Evolutionary conservation across 2,329 filamentous ascomycete species (phyloP), one percentile per base, ranked within the genome.

Genomic region (Juglanconis juglandina): DNA sequence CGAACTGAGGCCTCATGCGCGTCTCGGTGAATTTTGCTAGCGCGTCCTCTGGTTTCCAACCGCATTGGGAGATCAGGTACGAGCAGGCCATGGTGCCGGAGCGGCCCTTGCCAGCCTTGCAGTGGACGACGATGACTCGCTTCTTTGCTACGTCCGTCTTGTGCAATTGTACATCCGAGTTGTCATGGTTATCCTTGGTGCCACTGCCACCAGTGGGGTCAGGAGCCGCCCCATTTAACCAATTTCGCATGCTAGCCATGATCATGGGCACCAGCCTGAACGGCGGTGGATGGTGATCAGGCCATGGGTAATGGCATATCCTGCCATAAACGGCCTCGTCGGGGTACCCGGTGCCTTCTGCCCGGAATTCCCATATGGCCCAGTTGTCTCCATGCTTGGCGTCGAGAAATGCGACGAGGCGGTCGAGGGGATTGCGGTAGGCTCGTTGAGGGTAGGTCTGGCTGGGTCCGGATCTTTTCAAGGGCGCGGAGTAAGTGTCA

Each of bases 281-380:
- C 0, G 95, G 95, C 56, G 95, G 95, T 3, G 95, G 95, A 72
- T 99, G 95, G 71, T 99, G 95, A 72, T 99, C 95, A 0, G 95
- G 95, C 87, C 91, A 99, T 0, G 95, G 95, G 70, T 93, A 98
- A 75, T 99, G 95, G 65, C 89, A 85, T 65, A 98, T 88, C 3
- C 93, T 84, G 39, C 86, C 83, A 72, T 96, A 92, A 1, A 99
- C 94, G 60, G 93, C 90, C 17, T 87, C 84, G 70, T 99, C 95
- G 0, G 92, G 92, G 69, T 99, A 99, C 1, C 95, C 95, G 0
- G 95, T 97, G 5, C 95, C 95, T 73, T 99, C 95, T 41, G 92
- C 95, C 50, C 95, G 88, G 68, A 99, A 99, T 76, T 99, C 95
- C 92, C 94, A 99, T 69, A 99, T 96, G 3, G 89, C 87, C 95